Conservation (phyloP, 2,329 filamentous ascomycete genomes). For the Claviceps purpurea region DNA sequence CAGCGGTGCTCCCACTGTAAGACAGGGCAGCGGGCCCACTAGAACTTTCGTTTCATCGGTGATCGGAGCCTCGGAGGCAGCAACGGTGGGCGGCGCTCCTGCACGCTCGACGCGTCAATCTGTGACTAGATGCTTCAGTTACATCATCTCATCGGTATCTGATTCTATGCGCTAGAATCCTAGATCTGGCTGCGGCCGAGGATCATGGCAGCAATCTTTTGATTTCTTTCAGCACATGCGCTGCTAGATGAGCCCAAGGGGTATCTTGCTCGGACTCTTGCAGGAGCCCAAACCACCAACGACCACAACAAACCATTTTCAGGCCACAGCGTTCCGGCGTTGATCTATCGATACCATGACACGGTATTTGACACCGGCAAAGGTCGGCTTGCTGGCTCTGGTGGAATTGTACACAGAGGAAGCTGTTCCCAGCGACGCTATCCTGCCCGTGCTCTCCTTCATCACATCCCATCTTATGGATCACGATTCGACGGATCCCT, state of each 20-base stretch:
- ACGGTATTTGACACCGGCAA: conserved; percentile 78
- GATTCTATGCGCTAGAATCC: neutral
- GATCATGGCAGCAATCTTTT: neutral
- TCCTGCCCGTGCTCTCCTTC: conserved; percentile 66
- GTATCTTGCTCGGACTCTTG: neutral
- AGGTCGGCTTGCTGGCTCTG: conserved; percentile 69
- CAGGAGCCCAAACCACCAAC: neutral
- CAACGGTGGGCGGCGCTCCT: neutral
- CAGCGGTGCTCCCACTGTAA: no score
- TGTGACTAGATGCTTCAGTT: neutral
- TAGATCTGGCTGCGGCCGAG: neutral
- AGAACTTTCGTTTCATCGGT: no score
- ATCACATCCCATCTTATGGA: conserved; percentile 58
- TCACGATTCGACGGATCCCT: conserved; percentile 16
- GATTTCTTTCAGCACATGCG: neutral
- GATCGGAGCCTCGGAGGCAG: no score
- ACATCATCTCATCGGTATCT: neutral
- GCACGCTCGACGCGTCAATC: neutral
- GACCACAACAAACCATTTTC: neutral
- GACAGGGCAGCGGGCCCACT: no score
- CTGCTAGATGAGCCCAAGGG: neutral
- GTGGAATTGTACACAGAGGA: conserved; percentile 70
- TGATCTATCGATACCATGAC: conserved; percentile 40
- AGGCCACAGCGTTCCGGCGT: neutral
- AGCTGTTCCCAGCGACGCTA: conserved; percentile 53